These are phyloP conservation scores for Corinectria fuckeliana DNA, from an alignment of 2,329 filamentous ascomycete species.

Conservation along the genomic window DNA sequence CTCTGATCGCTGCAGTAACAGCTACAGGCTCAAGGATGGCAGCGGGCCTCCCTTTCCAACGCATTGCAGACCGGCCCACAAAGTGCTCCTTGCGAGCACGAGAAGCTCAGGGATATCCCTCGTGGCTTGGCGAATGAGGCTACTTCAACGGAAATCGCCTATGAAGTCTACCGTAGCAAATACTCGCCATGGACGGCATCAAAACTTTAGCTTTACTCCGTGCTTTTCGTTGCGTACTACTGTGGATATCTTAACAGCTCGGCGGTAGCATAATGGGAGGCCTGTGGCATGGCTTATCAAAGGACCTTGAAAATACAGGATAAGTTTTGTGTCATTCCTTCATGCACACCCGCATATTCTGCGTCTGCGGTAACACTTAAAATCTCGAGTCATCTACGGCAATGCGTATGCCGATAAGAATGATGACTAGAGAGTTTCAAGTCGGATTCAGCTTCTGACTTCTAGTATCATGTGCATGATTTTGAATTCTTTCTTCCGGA, in stretches of 20 bases:
- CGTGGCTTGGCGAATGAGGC: background rate
- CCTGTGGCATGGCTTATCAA: slow-evolving; percentile 36
- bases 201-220: slow-evolving; percentile 59
- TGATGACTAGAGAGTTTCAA: slow-evolving; percentile 46
- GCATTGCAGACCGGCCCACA: background rate
- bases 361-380: background rate
- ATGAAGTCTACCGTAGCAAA: slow-evolving; percentile 45
- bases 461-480: slow-evolving; percentile 44
- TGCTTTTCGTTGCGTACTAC: slow-evolving; percentile 56
- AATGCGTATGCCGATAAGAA: slow-evolving; percentile 45
- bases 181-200: slow-evolving; percentile 56
- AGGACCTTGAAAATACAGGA: slow-evolving; percentile 26
- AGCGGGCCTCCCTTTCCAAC: background rate
- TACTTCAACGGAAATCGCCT: slow-evolving; percentile 43
- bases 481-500: slow-evolving; percentile 48
- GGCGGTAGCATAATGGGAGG: slow-evolving; percentile 35
- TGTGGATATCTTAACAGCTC: slow-evolving; percentile 54
- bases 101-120: background rate
- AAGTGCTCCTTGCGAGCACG: background rate
- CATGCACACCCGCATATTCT: slow-evolving; percentile 28
- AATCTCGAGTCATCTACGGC: slow-evolving; percentile 46
- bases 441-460: slow-evolving; percentile 47
- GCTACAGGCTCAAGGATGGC: background rate
- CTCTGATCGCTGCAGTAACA: background rate
- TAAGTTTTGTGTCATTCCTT: accelerated